phyloP scores from a whole-genome alignment of 2,329 filamentous ascomycete genomes.

The Sordariomycetes sp. region DNA sequence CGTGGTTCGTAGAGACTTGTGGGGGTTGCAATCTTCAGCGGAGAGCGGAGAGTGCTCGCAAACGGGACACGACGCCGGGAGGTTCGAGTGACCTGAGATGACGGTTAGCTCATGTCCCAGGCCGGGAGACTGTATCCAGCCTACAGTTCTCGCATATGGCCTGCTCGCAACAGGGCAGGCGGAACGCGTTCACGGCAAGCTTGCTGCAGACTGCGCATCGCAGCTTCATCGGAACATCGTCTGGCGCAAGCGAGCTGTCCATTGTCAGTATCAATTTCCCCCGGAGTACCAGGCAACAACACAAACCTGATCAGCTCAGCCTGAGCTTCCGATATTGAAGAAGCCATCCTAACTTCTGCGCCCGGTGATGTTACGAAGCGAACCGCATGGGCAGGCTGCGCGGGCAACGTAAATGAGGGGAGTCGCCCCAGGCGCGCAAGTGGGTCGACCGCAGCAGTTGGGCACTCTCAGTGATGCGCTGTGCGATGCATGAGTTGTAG shows the following conservation, averaged over 20 bases:
- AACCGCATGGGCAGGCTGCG: no score
- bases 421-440: background rate
- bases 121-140: conserved; percentile 1
- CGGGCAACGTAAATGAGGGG: background rate
- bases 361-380: no score
- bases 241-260: conserved; percentile 62
- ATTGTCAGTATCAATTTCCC: background rate
- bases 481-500: background rate
- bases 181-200: conserved; percentile 82
- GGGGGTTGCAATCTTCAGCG: conserved; percentile 75
- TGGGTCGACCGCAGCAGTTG: background rate
- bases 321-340: conserved; percentile 37
- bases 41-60: conserved; percentile 89
- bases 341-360: no score
- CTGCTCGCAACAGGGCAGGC: conserved; percentile 90
- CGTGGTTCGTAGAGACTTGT: conserved; percentile 86
- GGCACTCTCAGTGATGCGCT: background rate
- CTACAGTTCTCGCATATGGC: conserved; percentile 67
- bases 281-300: background rate
- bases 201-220: conserved; percentile 91
- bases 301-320: conserved; percentile 49
- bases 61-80: conserved; percentile 76
- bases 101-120: background rate
- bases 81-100: conserved; percentile 58
- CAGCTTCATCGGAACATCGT: conserved; percentile 91